phyloP scores from a whole-genome alignment of 257 asterid species.

The Solanum chilense region DNA sequence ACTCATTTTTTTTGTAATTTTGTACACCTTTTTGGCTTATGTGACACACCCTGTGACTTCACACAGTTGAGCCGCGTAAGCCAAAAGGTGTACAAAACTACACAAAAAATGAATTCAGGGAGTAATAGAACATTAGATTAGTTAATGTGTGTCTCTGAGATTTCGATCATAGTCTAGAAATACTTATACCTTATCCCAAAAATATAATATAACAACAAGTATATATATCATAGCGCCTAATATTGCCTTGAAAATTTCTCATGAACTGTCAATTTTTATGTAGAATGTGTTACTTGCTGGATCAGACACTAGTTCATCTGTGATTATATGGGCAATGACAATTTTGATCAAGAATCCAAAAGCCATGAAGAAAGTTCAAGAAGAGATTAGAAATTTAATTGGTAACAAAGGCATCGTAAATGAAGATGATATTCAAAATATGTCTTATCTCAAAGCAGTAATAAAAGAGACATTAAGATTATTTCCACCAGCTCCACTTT shows the following conservation, averaged over 20 bases:
- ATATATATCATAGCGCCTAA: background rate
- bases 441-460: background rate
- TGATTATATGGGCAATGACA: background rate
- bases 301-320: background rate
- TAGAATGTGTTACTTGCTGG: background rate
- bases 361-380: background rate
- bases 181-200: too few species aligned
- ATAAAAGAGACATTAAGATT: background rate
- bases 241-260: background rate
- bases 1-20: too few species aligned
- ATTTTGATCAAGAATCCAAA: background rate
- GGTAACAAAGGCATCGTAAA: background rate
- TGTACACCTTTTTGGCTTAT: too few species aligned
- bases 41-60: too few species aligned
- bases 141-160: too few species aligned
- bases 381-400: background rate
- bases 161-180: too few species aligned
- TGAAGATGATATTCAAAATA: background rate
- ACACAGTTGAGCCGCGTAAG: too few species aligned
- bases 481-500: background rate
- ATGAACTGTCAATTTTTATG: background rate
- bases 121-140: too few species aligned
- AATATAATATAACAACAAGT: too few species aligned
- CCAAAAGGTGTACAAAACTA: too few species aligned
- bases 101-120: too few species aligned